Evolutionary conservation across 1,284 basidiomycete genomes (phyloP).

Genomic region (Trichosporon faecale): DNA sequence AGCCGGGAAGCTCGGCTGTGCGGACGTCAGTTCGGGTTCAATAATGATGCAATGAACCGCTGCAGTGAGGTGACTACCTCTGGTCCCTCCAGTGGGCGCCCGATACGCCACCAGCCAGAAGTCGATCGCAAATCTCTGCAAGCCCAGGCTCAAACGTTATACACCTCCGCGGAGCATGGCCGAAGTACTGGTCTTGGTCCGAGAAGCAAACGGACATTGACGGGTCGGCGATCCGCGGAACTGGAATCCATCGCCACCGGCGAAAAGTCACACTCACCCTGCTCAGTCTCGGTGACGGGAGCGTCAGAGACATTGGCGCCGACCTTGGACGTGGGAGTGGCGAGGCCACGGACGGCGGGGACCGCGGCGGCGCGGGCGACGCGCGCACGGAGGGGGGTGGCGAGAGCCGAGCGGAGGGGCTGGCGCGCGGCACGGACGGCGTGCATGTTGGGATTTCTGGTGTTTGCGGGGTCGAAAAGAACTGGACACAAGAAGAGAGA

Average conservation of each 20-base stretch:
- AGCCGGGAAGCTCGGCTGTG: conserved; percentile 72
- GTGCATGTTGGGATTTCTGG: not conserved
- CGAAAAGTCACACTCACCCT: conserved; percentile 2
- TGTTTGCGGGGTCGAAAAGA: not conserved
- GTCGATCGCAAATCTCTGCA: not conserved
- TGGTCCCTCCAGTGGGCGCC: not conserved
- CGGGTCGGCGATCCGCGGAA: not conserved
- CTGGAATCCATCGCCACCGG: not conserved
- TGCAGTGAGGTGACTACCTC: not conserved
- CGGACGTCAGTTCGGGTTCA: not conserved
- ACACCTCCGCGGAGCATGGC: not conserved
- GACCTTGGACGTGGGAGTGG: not conserved
- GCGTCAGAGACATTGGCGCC: not conserved
- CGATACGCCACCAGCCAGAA: not conserved
- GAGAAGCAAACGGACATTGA: not conserved
- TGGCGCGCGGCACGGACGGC: conserved; percentile 7
- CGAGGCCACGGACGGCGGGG: not conserved
- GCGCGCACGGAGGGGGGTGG: conserved; percentile 4
- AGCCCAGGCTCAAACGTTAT: not conserved
- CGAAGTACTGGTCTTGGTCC: not conserved
- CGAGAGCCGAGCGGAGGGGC: conserved; percentile 6
- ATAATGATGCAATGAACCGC: not conserved
- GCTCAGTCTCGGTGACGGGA: not conserved
- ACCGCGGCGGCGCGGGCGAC: not conserved
- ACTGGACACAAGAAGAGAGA: not conserved